phyloP scores from a whole-genome alignment of 768 basidiomycete genomes.

The Cystofilobasidium bisporidii region DNA sequence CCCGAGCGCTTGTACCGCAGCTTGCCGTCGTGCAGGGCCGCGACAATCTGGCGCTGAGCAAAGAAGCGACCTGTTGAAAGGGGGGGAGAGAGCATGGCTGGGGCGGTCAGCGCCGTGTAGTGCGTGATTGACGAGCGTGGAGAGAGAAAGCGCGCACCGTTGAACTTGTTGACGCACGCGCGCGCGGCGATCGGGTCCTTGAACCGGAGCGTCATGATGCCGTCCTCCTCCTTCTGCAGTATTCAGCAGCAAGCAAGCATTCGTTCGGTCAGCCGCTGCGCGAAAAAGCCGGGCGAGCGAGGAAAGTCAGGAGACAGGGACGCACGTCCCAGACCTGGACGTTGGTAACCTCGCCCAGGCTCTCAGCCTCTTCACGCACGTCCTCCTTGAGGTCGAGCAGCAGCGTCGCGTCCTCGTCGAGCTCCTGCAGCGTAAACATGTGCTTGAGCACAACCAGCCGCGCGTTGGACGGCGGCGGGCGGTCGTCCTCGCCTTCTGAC shows the following conservation, averaged over 20 bases:
- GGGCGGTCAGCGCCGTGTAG: too few species aligned
- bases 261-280: too few species aligned
- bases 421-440: slow-evolving; percentile 82
- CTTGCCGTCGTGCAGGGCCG: slow-evolving; percentile 68
- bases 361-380: slow-evolving; percentile 83
- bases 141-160: slow-evolving; percentile 5
- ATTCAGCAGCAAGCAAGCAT: not conserved
- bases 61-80: slow-evolving; percentile 19
- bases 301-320: slow-evolving; percentile 28
- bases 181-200: slow-evolving; percentile 83
- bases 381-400: slow-evolving; percentile 92
- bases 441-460: slow-evolving; percentile 81
- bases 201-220: slow-evolving; percentile 94
- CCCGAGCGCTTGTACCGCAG: slow-evolving; percentile 73
- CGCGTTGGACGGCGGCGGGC: slow-evolving; percentile 25
- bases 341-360: slow-evolving; percentile 87
- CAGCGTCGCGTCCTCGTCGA: slow-evolving; percentile 73
- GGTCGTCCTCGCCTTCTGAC: slow-evolving; percentile 31
- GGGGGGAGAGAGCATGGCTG: not conserved
- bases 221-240: slow-evolving; percentile 74
- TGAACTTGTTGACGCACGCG: slow-evolving; percentile 56
- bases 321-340: slow-evolving; percentile 89
- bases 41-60: slow-evolving; percentile 49
- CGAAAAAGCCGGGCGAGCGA: not conserved
- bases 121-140: slow-evolving; percentile 41